Conservation (phyloP, 202 grass and related monocot genomes). For the Tripidium arundinaceum region DNA sequence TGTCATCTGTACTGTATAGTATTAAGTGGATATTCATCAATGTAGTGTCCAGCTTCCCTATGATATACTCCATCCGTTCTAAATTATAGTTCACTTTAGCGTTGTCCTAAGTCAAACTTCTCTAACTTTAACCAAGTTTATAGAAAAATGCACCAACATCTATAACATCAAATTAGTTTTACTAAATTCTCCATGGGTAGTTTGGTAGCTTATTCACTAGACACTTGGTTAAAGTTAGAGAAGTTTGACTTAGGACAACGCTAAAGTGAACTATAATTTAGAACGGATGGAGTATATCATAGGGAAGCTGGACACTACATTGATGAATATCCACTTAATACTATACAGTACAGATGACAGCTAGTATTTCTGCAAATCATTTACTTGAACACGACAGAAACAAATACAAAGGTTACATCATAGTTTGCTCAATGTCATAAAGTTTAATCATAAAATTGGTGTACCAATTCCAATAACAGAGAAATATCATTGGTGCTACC, state of each 20-base stretch:
- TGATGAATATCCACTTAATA: conserved; percentile 14
- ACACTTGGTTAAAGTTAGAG: not conserved
- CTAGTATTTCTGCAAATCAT: not conserved
- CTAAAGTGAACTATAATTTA: not conserved
- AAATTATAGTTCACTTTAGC: not conserved
- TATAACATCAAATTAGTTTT: not conserved
- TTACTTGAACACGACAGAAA: not conserved
- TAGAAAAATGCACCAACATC: not conserved
- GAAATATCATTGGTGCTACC: not conserved
- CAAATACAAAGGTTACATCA: conserved; percentile 1
- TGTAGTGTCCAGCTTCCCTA: not conserved
- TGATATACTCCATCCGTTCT: not conserved
- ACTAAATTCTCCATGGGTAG: not conserved
- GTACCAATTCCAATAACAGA: not conserved
- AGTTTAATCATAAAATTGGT: not conserved
- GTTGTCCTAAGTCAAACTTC: not conserved
- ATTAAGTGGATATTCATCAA: conserved; percentile 11
- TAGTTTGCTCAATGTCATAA: not conserved
- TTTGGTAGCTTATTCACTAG: not conserved
- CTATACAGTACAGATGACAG: not conserved
- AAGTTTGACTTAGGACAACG: not conserved
- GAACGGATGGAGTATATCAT: not conserved
- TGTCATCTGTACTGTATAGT: conserved; percentile 1
- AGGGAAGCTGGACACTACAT: not conserved
- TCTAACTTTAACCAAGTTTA: not conserved